Conservation (phyloP, 2,329 filamentous ascomycete species). For the Orbilia ellipsospora region DNA sequence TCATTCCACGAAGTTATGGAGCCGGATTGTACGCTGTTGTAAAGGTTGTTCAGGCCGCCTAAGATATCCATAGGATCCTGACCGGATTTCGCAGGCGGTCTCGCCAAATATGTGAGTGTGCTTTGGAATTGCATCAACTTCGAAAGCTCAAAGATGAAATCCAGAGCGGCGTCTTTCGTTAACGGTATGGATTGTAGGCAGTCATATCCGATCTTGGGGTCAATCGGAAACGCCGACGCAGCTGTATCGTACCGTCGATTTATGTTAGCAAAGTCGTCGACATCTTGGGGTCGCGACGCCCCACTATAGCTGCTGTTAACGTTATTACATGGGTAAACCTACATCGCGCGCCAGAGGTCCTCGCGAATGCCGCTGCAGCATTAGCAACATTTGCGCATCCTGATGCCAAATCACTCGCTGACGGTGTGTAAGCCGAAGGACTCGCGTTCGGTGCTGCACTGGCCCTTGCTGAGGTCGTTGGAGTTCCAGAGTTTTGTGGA, state of each 20-base stretch:
- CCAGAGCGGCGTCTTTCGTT: constrained; percentile 10
- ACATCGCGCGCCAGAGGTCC: constrained; percentile 21
- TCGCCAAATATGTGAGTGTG: constrained; percentile 39
- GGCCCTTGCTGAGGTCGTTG: constrained; percentile 2
- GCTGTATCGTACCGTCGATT: neutral
- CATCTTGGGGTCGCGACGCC: too few relatives aligned
- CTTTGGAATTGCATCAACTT: constrained; percentile 50
- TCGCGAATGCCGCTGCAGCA: constrained; percentile 25
- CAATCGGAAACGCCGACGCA: constrained; percentile 28
- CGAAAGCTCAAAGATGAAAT: constrained; percentile 38
- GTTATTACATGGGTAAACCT: constrained; percentile 9
- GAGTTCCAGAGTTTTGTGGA: constrained; percentile 23
- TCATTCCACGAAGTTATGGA: constrained; percentile 44
- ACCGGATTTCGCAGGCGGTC: constrained; percentile 44
- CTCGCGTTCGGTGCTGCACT: constrained; percentile 13
- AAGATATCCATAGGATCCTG: constrained; percentile 52
- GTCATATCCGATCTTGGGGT: constrained; percentile 50
- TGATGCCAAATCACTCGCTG: constrained; percentile 15
- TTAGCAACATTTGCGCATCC: constrained; percentile 40
- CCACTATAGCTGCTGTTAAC: too few relatives aligned
- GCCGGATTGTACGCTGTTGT: constrained; percentile 30
- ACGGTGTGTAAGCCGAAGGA: constrained; percentile 25
- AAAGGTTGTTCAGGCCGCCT: constrained; percentile 34
- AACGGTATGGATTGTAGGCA: constrained; percentile 48
- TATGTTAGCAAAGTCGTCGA: too few relatives aligned